phyloP scores from a whole-genome alignment of 2,329 filamentous ascomycete genomes.

The Trichoderma harzianum region DNA sequence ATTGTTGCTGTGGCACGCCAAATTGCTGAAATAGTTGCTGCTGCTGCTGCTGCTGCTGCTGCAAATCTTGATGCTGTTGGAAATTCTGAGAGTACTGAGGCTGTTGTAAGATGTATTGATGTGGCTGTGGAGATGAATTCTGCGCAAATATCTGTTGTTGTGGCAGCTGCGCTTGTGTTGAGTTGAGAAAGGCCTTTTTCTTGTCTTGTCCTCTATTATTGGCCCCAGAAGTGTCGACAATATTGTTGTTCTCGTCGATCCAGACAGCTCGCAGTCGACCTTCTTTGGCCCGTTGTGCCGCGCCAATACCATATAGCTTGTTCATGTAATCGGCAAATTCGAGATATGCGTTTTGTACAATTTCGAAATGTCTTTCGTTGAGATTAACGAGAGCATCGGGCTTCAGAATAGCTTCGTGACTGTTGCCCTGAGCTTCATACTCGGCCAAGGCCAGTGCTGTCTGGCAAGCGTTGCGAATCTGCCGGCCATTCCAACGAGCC shows the following conservation, averaged over 20 bases:
- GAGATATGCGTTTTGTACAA: conserved; percentile 23
- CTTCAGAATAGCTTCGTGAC: conserved; percentile 2
- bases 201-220: not conserved
- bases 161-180: not conserved
- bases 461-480: conserved; percentile 22
- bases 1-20: not conserved
- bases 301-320: not conserved
- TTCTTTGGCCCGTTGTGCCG: not conserved
- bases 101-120: not conserved
- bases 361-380: conserved; percentile 21
- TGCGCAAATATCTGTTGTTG: not conserved
- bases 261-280: not conserved
- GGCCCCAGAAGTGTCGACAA: not conserved
- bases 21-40: not conserved
- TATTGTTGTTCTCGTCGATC: not conserved
- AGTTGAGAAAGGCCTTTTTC: not conserved
- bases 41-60: not conserved
- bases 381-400: conserved; percentile 20
- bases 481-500: conserved; percentile 20
- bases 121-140: not conserved
- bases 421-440: conserved; percentile 28
- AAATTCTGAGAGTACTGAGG: not conserved
- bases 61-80: not conserved
- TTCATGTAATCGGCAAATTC: conserved; percentile 23
- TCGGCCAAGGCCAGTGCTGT: conserved; percentile 31